Base-by-base conservation (phyloP, 192 early-diverging fungal species). In the Podila horticola region DNA sequence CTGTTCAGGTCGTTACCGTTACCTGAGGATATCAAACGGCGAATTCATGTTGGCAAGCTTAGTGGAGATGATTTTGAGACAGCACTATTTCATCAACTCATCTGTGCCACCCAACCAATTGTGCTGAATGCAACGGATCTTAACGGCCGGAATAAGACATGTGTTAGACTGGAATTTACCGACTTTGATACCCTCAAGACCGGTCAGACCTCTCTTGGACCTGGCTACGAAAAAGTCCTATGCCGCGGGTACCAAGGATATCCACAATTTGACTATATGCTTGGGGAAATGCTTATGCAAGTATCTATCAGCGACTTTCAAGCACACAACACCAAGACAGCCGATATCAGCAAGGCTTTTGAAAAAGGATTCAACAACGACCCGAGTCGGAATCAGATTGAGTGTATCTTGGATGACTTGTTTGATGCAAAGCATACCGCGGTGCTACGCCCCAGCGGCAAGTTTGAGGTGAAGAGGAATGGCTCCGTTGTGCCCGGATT, bases 181-280 rank as follows among this genome's bases (percentile, higher is more conserved):
- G 41, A 72, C 12, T 38, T 22, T 22, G 55, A 33, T 30, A 50
- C 63, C n/a, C 24, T 76, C 57, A 45, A 65, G 9, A 28, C 4
- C 24, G 22, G 38, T 20, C 24, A 68, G 13, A 45, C 60, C 66
- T 74, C 75, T 55, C 75, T 79, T 51, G 75, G 75, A 67, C 20
- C 50, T 30, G 75, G 66, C 50, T 4, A 58, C 6, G 69, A 67
- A 31, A 55, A 63, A 36, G 67, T 62, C 45, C 79, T 58, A n/a
- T 29, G 51, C 38, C 72, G 72, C 26, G 71, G 67, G 64, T 79
- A 62, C 38, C 8, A 63, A 55, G 57, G 52, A 48, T 79, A 79
- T 67, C 72, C 72, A 59, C 76, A 57, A 29, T 84, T 84, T 72
- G 73, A 72, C 60, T 79, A 58, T 69, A 69, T 81, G 24, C 64